phyloP scores from a whole-genome alignment of 2,329 filamentous ascomycete genomes.

The Cordyceps pruinosa region DNA sequence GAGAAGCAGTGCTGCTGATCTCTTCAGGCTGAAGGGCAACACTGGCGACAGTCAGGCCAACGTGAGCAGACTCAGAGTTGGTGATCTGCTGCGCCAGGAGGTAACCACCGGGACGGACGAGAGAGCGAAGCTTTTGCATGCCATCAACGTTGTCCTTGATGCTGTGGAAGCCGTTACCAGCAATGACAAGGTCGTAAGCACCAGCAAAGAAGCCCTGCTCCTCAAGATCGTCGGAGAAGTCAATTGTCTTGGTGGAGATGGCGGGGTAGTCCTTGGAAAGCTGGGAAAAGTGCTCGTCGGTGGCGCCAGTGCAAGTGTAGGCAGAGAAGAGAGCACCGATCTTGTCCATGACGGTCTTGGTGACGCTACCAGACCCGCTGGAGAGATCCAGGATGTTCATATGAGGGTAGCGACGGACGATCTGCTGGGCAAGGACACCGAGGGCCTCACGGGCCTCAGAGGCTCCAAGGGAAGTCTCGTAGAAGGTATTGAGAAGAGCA shows the following conservation, averaged over 20 bases:
- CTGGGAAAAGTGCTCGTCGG: constrained; percentile 11
- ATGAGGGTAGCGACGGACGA: constrained; percentile 13
- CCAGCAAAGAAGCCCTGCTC: constrained; percentile 11
- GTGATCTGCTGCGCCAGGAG: constrained; percentile 11
- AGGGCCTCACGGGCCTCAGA: constrained; percentile 5
- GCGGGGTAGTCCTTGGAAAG: not conserved
- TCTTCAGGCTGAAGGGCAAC: constrained; percentile 4
- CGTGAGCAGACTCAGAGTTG: constrained; percentile 3
- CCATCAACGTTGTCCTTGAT: constrained; percentile 1
- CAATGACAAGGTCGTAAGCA: constrained; percentile 13
- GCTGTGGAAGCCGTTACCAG: constrained; percentile 6
- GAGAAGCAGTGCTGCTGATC: constrained; percentile 8
- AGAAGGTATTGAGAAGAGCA: constrained; percentile 10
- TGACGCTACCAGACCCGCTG: constrained; percentile 10
- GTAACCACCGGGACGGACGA: constrained; percentile 13
- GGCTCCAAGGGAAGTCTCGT: constrained; percentile 7
- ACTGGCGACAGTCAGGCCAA: constrained; percentile 8
- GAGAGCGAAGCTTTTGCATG: constrained; percentile 11
- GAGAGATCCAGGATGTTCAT: constrained; percentile 13
- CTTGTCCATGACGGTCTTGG: constrained; percentile 8
- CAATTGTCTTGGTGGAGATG: constrained; percentile 9
- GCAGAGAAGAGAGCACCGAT: constrained; percentile 8
- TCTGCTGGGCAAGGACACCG: constrained; percentile 9
- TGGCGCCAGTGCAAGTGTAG: constrained; percentile 13
- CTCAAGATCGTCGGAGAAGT: constrained; percentile 6